Base-by-base conservation (phyloP, 345 rosid species). In the Erucastrum elatum region DNA sequence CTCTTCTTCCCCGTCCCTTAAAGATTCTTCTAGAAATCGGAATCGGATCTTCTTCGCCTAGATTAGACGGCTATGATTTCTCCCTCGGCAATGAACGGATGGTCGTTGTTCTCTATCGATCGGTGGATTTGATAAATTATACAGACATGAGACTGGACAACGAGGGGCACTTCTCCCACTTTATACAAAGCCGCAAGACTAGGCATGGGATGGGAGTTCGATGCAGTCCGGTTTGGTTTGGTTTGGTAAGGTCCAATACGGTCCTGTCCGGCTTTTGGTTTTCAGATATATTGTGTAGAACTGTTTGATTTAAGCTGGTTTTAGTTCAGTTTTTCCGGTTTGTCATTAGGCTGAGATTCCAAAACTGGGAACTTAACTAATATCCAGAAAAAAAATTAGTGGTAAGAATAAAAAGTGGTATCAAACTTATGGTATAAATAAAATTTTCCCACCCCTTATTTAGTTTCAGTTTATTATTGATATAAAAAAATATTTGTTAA, bases 1-100 rank as follows among this genome's bases (percentile, higher is more conserved):
- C 98, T 86, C 90, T 94, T 91, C 91, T 94, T 94, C 78, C 89
- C 97, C 97, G 91, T 93, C 73, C 49, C 33, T 64, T 31, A 51
- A 69, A 41, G 63, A 34, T 27, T n/a, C 67, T 44, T 26, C 25
- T 27, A 1, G 3, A 27, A 41, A 10, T 41, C 13, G 41, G 41
- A 35, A 35, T 39, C 17, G 70, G 75, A 69, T 53, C 44, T 72
- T 26, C 16, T 12, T 60, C 56, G 53, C 75, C 64, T 34, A 12
- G 1, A 15, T 60, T 37, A 26, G 16, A 64, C 59, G 63, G 75
- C 55, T 33, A 62, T 64, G 53, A 74, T 62, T 29, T 73, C 72
- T 49, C 79, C 65, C 77, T 71, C 82, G 78, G 74, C 68, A 77
- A 49, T 65, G 69, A 77, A 64, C 51, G 78, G 84, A 70, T 75